These are phyloP conservation scores for Amphirosellinia nigrospora DNA, from an alignment of 495 filamentous ascomycete genomes.

Conservation along the genomic window DNA sequence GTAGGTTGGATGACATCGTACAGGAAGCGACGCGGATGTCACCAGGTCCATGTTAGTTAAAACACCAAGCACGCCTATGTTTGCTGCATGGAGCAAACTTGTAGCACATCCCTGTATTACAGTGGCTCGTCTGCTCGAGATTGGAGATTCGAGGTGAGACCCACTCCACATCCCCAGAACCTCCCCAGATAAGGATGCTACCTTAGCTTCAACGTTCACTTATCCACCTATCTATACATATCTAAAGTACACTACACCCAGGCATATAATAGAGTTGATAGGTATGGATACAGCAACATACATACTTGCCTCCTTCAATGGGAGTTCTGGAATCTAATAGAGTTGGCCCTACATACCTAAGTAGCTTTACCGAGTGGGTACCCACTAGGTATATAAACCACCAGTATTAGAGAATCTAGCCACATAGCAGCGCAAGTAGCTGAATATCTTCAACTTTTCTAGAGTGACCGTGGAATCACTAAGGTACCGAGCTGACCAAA, in stretches of 20 bases:
- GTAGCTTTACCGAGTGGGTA: too few relatives aligned
- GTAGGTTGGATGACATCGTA: neutral
- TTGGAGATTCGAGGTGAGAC: neutral
- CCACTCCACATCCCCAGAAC: slow-evolving; percentile 19
- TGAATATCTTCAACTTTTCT: neutral
- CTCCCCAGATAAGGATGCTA: slow-evolving; percentile 17
- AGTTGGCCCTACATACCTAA: neutral
- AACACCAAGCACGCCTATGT: slow-evolving; percentile 18
- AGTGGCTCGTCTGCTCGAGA: neutral
- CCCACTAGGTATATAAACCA: neutral
- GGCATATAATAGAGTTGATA: too few relatives aligned
- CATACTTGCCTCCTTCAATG: too few relatives aligned
- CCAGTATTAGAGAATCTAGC: neutral
- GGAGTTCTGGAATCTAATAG: too few relatives aligned
- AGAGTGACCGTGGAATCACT: neutral
- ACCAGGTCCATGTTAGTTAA: slow-evolving; percentile 9
- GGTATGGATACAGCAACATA: too few relatives aligned
- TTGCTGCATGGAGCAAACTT: slow-evolving; percentile 10
- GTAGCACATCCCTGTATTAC: slow-evolving; percentile 9
- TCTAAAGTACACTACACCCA: too few relatives aligned
- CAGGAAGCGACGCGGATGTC: neutral
- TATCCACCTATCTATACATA: neutral
- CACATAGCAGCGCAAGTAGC: neutral
- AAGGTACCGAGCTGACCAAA: neutral
- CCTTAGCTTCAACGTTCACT: too few relatives aligned